These are phyloP conservation scores for Boletellus dicymbophilus DNA, from an alignment of 1,284 basidiomycete species.

Conservation along the genomic window DNA sequence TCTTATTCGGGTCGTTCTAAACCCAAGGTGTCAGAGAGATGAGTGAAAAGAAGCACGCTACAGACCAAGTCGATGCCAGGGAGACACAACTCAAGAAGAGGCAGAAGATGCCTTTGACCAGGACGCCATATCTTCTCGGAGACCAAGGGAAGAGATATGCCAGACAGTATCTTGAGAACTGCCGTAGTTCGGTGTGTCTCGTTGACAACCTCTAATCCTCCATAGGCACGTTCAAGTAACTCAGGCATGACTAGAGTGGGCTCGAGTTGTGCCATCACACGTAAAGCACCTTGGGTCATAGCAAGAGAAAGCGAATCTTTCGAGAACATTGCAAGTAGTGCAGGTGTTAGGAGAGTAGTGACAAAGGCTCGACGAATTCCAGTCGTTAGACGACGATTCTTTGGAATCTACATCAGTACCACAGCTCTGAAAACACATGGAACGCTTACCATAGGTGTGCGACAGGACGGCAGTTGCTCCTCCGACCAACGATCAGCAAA, in stretches of 20 bases:
- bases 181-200: conserved; percentile 95
- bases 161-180: conserved; percentile 86
- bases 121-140: conserved; percentile 79
- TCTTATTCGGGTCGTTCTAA: conserved; percentile 93
- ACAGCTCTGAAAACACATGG: background rate
- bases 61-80: conserved; percentile 88
- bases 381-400: conserved; percentile 80
- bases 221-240: conserved; percentile 89
- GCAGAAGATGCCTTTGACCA: conserved; percentile 88
- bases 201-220: conserved; percentile 91
- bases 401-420: conserved; percentile 7
- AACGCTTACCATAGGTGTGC: conserved; percentile 70
- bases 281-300: conserved; percentile 72
- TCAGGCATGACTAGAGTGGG: conserved; percentile 91
- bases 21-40: conserved; percentile 4
- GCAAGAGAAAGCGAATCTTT: conserved; percentile 76
- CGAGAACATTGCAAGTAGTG: conserved; percentile 93
- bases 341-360: conserved; percentile 80
- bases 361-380: conserved; percentile 87
- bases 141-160: conserved; percentile 78
- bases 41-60: conserved; percentile 5
- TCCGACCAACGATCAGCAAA: conserved; percentile 85
- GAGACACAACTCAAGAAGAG: conserved; percentile 87
- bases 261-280: conserved; percentile 79
- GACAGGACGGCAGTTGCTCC: conserved; percentile 81